phyloP scores from a whole-genome alignment of 495 filamentous ascomycete genomes.

The Ramalina peruviana region DNA sequence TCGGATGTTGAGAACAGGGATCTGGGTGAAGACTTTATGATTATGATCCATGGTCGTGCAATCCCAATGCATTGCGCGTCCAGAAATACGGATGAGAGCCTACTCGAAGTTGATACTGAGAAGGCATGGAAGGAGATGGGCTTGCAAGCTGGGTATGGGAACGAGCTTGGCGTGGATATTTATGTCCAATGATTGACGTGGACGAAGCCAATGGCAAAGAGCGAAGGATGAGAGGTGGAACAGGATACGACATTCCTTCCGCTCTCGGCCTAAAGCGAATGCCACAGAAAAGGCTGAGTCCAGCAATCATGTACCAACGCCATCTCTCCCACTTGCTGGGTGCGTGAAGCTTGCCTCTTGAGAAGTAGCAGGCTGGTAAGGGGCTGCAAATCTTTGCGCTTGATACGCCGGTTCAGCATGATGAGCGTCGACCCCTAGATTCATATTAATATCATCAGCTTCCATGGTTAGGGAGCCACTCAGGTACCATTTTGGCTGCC shows the following conservation, averaged over 20 bases:
- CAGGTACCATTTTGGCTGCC: too few species aligned
- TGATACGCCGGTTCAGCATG: too few species aligned
- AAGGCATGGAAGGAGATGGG: slow-evolving; percentile 66
- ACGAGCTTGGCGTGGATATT: slow-evolving; percentile 65
- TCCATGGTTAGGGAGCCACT: too few species aligned
- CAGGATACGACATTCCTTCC: too few species aligned
- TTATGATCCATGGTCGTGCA: slow-evolving; percentile 54
- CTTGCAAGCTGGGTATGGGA: slow-evolving; percentile 62
- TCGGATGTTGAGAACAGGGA: slow-evolving; percentile 46
- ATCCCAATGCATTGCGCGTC: slow-evolving; percentile 53
- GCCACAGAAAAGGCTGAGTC: not conserved
- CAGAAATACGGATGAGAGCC: slow-evolving; percentile 38
- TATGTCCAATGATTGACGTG: slow-evolving; percentile 21
- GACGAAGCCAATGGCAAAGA: too few species aligned
- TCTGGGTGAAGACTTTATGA: slow-evolving; percentile 57
- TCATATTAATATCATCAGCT: too few species aligned
- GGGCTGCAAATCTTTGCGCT: too few species aligned
- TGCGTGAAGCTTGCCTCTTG: too few species aligned
- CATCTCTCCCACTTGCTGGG: not conserved
- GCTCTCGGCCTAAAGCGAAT: too few species aligned
- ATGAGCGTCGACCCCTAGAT: too few species aligned
- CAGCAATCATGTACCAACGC: not conserved
- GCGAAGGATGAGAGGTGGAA: too few species aligned
- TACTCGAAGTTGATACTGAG: slow-evolving; percentile 67
- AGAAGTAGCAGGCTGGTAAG: too few species aligned